phyloP scores from a whole-genome alignment of 2,329 filamentous ascomycete genomes.

The Cordyceps pruinosa region DNA sequence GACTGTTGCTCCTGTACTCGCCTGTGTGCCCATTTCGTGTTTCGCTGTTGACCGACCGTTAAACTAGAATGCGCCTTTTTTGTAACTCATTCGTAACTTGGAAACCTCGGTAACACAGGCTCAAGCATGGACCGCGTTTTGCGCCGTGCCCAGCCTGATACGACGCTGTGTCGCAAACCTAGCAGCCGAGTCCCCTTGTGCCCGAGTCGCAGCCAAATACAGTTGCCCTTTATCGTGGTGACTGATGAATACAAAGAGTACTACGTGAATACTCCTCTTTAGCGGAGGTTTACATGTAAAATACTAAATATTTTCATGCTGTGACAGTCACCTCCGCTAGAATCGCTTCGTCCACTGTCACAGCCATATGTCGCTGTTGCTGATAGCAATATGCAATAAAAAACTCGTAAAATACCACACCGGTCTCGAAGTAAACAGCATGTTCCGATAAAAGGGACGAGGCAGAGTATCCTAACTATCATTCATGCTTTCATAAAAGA shows the following conservation, averaged over 20 bases:
- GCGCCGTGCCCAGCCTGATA: not conserved
- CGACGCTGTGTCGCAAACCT: not conserved
- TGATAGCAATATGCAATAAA: no score
- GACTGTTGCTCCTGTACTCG: not conserved
- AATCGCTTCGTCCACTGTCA: no score
- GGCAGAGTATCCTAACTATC: no score
- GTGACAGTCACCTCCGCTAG: no score
- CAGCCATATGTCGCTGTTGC: no score
- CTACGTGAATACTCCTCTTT: no score
- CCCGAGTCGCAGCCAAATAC: not conserved
- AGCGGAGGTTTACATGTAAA: not conserved
- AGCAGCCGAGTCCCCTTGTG: not conserved
- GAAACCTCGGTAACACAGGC: not conserved
- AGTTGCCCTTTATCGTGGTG: no score
- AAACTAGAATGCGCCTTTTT: not conserved
- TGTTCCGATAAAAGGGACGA: no score
- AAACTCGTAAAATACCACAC: no score
- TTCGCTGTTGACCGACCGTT: not conserved
- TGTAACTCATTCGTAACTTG: not conserved
- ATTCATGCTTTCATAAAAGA: not conserved
- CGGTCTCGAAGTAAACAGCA: no score
- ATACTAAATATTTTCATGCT: no score
- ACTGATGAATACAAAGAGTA: no score
- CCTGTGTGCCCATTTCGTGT: not conserved
- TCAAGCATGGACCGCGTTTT: not conserved